Conservation (phyloP, 345 rosid species). For the Pistacia atlantica region DNA sequence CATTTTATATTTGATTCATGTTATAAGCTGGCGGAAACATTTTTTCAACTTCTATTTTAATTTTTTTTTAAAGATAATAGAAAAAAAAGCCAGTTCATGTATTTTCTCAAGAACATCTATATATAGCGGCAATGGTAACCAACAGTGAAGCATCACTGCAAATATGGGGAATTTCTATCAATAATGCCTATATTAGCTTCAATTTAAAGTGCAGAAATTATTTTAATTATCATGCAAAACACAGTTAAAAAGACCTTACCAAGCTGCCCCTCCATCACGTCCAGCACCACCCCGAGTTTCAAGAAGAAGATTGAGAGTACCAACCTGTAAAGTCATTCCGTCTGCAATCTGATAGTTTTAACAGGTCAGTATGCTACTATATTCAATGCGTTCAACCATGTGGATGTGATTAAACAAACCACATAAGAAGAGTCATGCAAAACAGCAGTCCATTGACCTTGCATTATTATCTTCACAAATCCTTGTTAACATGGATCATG, state of each 20-base stretch:
- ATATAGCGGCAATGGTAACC: neutral
- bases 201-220: neutral
- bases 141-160: neutral
- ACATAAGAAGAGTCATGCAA: neutral
- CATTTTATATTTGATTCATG: neutral
- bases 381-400: constrained; percentile 12
- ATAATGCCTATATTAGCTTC: neutral
- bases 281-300: constrained; percentile 82
- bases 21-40: neutral
- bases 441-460: neutral
- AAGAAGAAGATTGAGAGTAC: constrained; percentile 89
- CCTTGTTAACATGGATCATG: neutral
- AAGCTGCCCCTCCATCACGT: constrained; percentile 78
- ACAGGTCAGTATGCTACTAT: constrained; percentile 20
- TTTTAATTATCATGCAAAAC: neutral
- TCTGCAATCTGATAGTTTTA: constrained; percentile 81
- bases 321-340: constrained; percentile 93
- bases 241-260: constrained; percentile 49
- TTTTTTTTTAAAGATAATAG: neutral
- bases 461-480: neutral
- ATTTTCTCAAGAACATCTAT: neutral
- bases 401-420: neutral
- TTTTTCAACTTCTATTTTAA: neutral
- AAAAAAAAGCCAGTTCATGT: neutral
- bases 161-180: neutral